Evolutionary conservation across 2,329 filamentous ascomycete genomes (phyloP).

Genomic region (Cyphellophora attinorum): DNA sequence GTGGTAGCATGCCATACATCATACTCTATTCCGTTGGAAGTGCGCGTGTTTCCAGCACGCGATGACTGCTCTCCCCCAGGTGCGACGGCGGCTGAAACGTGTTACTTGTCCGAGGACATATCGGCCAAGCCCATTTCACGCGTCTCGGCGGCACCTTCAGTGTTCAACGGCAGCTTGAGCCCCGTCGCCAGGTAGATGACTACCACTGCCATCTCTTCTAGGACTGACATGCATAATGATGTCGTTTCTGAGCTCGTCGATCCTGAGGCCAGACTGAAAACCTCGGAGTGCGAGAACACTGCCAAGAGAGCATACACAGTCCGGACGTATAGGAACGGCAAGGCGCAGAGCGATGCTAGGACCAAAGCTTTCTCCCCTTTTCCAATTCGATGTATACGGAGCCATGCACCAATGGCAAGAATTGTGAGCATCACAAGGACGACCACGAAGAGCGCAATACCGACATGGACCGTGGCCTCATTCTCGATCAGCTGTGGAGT

Average conservation of each 20-base stretch:
- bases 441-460: slow-evolving; percentile 22
- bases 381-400: slow-evolving; percentile 15
- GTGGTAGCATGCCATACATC: neutral
- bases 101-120: too few relatives aligned
- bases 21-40: neutral
- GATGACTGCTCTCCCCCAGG: too few relatives aligned
- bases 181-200: slow-evolving; percentile 20
- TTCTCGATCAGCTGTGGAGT: slow-evolving; percentile 13
- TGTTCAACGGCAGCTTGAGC: slow-evolving; percentile 11
- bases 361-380: slow-evolving; percentile 22
- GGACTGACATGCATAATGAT: slow-evolving; percentile 21
- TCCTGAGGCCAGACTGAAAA: slow-evolving; percentile 16
- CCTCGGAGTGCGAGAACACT: slow-evolving; percentile 17
- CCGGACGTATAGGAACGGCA: slow-evolving; percentile 23
- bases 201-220: slow-evolving; percentile 24
- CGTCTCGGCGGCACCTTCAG: neutral
- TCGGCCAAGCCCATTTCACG: neutral
- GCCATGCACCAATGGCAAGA: slow-evolving; percentile 17
- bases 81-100: too few relatives aligned
- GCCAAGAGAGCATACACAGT: slow-evolving; percentile 23
- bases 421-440: slow-evolving; percentile 14
- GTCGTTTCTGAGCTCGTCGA: slow-evolving; percentile 19
- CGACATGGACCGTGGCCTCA: slow-evolving; percentile 18
- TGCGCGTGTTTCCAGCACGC: too few relatives aligned
- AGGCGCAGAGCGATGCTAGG: slow-evolving; percentile 19